Percentiles rank a stretch among this genome's conserved stretches.
phyloP scores from a whole-genome alignment of 2,329 filamentous ascomycete genomes.

The Fusarium sp. region DNA sequence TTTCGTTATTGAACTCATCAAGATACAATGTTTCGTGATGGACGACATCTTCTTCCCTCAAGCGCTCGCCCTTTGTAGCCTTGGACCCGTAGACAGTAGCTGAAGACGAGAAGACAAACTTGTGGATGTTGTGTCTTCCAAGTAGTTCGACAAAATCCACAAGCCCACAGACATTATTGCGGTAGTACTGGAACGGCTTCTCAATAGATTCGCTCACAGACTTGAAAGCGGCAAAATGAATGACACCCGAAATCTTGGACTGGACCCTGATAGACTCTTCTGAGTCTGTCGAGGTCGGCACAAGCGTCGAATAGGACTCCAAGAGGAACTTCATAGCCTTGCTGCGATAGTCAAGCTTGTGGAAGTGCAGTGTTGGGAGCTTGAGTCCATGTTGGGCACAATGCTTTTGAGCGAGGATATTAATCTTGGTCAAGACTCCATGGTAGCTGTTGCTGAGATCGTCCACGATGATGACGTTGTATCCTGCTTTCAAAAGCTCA shows the following conservation, averaged over 20 bases:
- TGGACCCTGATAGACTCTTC: constrained; percentile 7
- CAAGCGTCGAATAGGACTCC: constrained; percentile 49
- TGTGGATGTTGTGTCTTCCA: constrained; percentile 70
- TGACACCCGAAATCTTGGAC: constrained; percentile 60
- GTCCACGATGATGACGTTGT: constrained; percentile 63
- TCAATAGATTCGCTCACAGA: constrained; percentile 72
- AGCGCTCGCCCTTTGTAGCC: constrained; percentile 60
- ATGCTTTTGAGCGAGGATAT: constrained; percentile 19
- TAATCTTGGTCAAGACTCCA: constrained; percentile 32
- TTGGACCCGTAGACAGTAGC: constrained; percentile 73
- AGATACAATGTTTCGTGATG: constrained; percentile 58
- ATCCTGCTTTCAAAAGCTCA: constrained; percentile 64
- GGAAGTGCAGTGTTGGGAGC: constrained; percentile 50
- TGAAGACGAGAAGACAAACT: constrained; percentile 74
- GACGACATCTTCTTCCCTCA: constrained; percentile 60
- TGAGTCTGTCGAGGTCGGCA: neutral
- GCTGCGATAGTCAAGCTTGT: constrained; percentile 54
- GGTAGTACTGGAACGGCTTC: constrained; percentile 71
- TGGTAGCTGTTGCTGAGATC: constrained; percentile 58
- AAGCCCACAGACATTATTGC: constrained; percentile 74
- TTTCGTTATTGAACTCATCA: constrained; percentile 53
- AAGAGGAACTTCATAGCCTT: constrained; percentile 52
- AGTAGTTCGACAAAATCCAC: constrained; percentile 69
- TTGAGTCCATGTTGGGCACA: constrained; percentile 11
- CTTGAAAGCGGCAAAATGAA: constrained; percentile 76